Evolutionary conservation across 164 flowering plant genomes (phyloP).

Genomic region (Cinnamomum chago): DNA sequence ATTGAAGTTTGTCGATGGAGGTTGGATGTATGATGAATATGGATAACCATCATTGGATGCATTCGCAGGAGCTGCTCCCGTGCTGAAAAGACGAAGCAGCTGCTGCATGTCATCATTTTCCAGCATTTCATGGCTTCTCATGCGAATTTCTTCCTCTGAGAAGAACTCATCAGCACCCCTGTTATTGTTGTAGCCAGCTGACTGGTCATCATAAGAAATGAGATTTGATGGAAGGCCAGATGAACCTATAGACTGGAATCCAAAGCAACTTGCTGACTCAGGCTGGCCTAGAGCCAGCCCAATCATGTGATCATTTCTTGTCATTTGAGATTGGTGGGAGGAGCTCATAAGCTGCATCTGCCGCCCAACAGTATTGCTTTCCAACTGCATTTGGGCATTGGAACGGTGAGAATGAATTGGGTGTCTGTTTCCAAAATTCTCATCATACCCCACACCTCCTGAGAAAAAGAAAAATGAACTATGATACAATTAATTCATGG

Average conservation of each 20-base stretch:
- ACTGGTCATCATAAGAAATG: slow-evolving; percentile 62
- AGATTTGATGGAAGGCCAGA: slow-evolving; percentile 33
- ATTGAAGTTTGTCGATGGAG: slow-evolving; percentile 34
- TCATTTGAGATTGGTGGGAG: slow-evolving; percentile 40
- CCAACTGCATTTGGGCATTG: slow-evolving; percentile 35
- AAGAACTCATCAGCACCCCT: slow-evolving; percentile 57
- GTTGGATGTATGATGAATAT: slow-evolving; percentile 40
- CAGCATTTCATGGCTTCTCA: slow-evolving; percentile 91
- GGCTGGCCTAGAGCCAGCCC: slow-evolving; percentile 56
- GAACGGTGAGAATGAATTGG: slow-evolving; percentile 30
- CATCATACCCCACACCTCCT: too few species aligned
- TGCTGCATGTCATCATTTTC: slow-evolving; percentile 97
- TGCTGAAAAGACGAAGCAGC: slow-evolving; percentile 70
- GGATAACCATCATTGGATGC: slow-evolving; percentile 37
- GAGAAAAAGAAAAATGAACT: slow-evolving; percentile 6
- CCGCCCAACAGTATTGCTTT: slow-evolving; percentile 29
- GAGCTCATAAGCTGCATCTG: slow-evolving; percentile 38
- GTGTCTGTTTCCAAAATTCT: slow-evolving; percentile 26
- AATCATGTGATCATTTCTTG: slow-evolving; percentile 28
- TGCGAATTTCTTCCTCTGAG: slow-evolving; percentile 85
- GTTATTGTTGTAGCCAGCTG: slow-evolving; percentile 31
- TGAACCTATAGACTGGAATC: slow-evolving; percentile 46
- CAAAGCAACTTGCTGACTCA: slow-evolving; percentile 32
- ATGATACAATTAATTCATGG: neutral
- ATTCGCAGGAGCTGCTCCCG: slow-evolving; percentile 47